A percentile compares a stretch with the other conserved stretches of the same genome.
These are phyloP conservation scores for Penicillium steckii DNA, from an alignment of 495 filamentous ascomycete genomes.

Conservation along the genomic window DNA sequence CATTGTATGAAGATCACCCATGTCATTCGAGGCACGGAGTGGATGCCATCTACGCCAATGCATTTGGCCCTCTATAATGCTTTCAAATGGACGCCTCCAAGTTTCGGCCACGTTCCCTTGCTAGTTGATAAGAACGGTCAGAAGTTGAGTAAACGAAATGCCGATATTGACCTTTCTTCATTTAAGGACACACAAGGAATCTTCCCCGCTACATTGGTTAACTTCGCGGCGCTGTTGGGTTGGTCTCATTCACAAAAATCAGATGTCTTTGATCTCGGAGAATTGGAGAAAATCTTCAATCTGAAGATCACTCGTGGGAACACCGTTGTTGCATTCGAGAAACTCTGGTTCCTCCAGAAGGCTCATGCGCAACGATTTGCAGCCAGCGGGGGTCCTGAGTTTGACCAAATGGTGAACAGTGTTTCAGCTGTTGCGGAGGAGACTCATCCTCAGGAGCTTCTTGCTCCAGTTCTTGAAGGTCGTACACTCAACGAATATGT, in stretches of 20 bases:
- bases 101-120: conserved; percentile 85
- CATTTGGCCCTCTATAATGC: conserved; percentile 85
- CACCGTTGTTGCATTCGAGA: conserved; percentile 76
- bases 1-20: conserved; percentile 93
- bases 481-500: conserved; percentile 39
- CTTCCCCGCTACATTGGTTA: conserved; percentile 71
- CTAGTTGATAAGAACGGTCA: conserved; percentile 71
- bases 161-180: conserved; percentile 64
- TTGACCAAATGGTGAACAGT: conserved; percentile 49
- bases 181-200: conserved; percentile 65
- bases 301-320: conserved; percentile 87
- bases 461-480: conserved; percentile 31
- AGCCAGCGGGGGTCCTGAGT: conserved; percentile 30
- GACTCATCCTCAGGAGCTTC: conserved; percentile 21
- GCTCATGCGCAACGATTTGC: conserved; percentile 57
- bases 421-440: conserved; percentile 33
- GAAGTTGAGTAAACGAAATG: conserved; percentile 88
- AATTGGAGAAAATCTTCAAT: conserved; percentile 71
- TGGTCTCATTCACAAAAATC: conserved; percentile 70
- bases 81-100: conserved; percentile 82
- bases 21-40: conserved; percentile 89
- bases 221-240: conserved; percentile 82
- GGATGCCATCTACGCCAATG: conserved; percentile 90
- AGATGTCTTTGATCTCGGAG: conserved; percentile 68
- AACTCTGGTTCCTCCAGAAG: conserved; percentile 78